Percentiles rank a stretch among this genome's conserved stretches.
These are phyloP conservation scores for Glebionis coronaria DNA, from an alignment of 129 eudicot genomes.

Conservation along the genomic window DNA sequence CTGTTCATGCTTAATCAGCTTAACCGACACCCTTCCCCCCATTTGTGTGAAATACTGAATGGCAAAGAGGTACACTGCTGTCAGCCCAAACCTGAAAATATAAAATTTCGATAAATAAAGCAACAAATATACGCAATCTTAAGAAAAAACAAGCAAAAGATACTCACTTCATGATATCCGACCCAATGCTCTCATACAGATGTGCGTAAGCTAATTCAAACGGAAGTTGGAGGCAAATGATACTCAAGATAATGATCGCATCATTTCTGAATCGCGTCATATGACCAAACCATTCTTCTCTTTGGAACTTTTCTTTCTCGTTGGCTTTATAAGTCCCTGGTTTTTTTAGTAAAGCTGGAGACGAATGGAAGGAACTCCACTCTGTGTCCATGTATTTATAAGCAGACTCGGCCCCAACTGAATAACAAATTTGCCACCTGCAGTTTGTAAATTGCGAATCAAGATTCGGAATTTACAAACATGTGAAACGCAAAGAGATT, in stretches of 20 bases:
- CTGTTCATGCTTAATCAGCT: slow-evolving; percentile 69
- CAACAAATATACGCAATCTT: background rate
- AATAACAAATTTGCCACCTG: slow-evolving; percentile 77
- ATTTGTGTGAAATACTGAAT: slow-evolving; percentile 80
- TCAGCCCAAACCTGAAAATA: slow-evolving; percentile 76
- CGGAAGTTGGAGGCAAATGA: slow-evolving; percentile 88
- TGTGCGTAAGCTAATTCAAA: slow-evolving; percentile 96
- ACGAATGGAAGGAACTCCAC: slow-evolving; percentile 49
- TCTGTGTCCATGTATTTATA: slow-evolving; percentile 51
- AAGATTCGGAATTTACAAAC: background rate
- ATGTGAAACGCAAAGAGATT: background rate
- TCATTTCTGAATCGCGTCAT: slow-evolving; percentile 83
- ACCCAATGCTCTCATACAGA: slow-evolving; percentile 71
- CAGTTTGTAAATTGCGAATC: background rate
- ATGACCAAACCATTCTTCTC: slow-evolving; percentile 82
- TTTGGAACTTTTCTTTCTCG: slow-evolving; percentile 63
- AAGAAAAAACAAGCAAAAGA: background rate
- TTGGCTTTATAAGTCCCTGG: slow-evolving; percentile 36
- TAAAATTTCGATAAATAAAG: background rate
- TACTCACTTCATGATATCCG: slow-evolving; percentile 70
- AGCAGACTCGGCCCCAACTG: slow-evolving; percentile 57
- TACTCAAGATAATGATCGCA: slow-evolving; percentile 65
- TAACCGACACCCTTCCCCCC: slow-evolving; percentile 86
- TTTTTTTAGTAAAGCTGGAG: slow-evolving; percentile 44
- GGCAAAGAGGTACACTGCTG: slow-evolving; percentile 69